phyloP scores from a whole-genome alignment of 164 flowering plant genomes.

The Vitis cinerea region DNA sequence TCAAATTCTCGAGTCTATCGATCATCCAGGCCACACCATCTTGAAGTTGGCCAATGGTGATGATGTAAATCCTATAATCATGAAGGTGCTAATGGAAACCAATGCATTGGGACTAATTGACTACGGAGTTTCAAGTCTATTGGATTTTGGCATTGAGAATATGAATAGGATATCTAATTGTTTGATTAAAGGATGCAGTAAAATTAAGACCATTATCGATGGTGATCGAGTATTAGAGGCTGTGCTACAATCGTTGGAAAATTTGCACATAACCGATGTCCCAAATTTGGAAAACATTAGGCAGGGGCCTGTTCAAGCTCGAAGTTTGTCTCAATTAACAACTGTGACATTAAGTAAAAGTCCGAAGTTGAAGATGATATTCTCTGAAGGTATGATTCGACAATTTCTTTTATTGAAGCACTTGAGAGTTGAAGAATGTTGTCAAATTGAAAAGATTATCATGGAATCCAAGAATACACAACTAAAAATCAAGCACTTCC shows the following conservation, averaged over 20 bases:
- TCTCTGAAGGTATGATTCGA: too few relatives aligned
- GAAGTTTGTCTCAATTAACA: conserved; percentile 3
- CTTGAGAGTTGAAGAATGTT: too few relatives aligned
- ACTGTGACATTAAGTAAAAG: conserved; percentile 2
- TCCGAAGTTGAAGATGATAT: conserved; percentile 8
- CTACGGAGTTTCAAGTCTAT: conserved; percentile 6
- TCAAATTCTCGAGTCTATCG: background rate
- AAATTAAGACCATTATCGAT: conserved; percentile 6
- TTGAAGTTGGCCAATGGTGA: conserved; percentile 8
- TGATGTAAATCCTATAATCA: background rate
- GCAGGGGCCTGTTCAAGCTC: conserved; percentile 3
- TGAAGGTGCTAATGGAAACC: conserved; percentile 3
- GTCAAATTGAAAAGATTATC: too few relatives aligned
- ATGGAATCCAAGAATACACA: too few relatives aligned
- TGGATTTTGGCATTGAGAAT: conserved; percentile 10
- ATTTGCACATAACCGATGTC: background rate
- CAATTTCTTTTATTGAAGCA: too few relatives aligned
- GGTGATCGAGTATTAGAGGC: background rate
- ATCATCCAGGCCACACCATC: background rate
- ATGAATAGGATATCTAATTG: conserved; percentile 6
- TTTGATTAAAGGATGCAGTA: conserved; percentile 6
- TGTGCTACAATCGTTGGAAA: background rate
- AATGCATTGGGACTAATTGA: conserved; percentile 13
- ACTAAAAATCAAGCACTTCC: too few relatives aligned
- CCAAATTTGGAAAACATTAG: conserved; percentile 7